Evolutionary conservation across 2,329 filamentous ascomycete genomes (phyloP).

Genomic region (Claviceps africana): DNA sequence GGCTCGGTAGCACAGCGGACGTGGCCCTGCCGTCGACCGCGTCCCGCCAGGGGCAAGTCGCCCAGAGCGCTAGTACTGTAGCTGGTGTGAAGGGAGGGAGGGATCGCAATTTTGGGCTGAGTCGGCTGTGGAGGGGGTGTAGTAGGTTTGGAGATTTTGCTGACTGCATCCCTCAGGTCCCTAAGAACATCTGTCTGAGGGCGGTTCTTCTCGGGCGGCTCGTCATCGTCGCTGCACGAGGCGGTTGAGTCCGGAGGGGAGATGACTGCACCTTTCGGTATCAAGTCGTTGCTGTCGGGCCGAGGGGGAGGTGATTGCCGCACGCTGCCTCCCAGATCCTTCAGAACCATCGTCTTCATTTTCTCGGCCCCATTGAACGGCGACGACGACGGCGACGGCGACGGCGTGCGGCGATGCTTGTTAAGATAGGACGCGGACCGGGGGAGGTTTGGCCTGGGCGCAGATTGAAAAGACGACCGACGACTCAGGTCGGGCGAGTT

Average conservation of each 20-base stretch:
- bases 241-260: constrained; percentile 79
- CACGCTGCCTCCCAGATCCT: constrained; percentile 40
- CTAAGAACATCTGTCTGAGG: constrained; percentile 37
- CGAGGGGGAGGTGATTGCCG: constrained; percentile 75
- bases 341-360: constrained; percentile 24
- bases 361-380: constrained; percentile 11
- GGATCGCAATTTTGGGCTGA: constrained; percentile 13
- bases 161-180: constrained; percentile 71
- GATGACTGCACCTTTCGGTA: constrained; percentile 73
- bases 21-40: constrained; percentile 28
- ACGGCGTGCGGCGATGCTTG: constrained; percentile 47
- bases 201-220: constrained; percentile 31
- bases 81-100: constrained; percentile 26
- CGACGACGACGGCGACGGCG: no score
- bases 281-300: constrained; percentile 49
- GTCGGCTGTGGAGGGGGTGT: constrained; percentile 37
- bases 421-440: constrained; percentile 53
- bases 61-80: constrained; percentile 33
- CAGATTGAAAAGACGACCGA: constrained; percentile 40
- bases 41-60: constrained; percentile 24
- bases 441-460: constrained; percentile 40
- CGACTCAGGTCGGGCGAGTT: constrained; percentile 44
- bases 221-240: constrained; percentile 76
- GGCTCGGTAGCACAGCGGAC: constrained; percentile 44
- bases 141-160: constrained; percentile 47